A percentile compares a stretch with the other conserved stretches of the same genome.
Conservation (phyloP, 2,329 filamentous ascomycete genomes). For the Fonsecaea nubica region DNA sequence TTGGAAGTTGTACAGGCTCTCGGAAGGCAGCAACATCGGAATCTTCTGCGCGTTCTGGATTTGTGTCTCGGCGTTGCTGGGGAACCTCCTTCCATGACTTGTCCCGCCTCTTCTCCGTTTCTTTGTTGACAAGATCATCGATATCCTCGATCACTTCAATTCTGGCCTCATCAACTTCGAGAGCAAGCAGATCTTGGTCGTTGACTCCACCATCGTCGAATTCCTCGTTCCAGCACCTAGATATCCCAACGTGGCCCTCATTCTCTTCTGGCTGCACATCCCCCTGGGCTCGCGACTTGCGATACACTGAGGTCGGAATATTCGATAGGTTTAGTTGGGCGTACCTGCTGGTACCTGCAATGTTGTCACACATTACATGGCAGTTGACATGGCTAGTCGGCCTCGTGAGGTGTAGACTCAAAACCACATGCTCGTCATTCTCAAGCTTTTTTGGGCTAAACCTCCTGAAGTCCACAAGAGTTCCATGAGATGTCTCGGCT, state of each 20-base stretch:
- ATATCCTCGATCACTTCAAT: conserved; percentile 59
- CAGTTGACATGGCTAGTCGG: conserved; percentile 67
- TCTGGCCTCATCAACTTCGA: conserved; percentile 54
- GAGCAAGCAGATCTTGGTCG: conserved; percentile 60
- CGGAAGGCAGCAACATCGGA: conserved; percentile 23
- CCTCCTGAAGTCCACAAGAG: conserved; percentile 71
- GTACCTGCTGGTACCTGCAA: conserved; percentile 67
- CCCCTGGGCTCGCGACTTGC: conserved; percentile 37
- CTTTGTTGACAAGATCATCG: conserved; percentile 29
- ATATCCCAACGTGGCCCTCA: conserved; percentile 30
- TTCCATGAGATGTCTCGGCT: conserved; percentile 72
- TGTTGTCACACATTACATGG: conserved; percentile 82
- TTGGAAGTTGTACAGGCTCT: conserved; percentile 63
- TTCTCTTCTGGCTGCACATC: background rate
- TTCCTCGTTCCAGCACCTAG: conserved; percentile 49
- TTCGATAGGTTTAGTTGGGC: conserved; percentile 59
- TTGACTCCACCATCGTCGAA: conserved; percentile 62
- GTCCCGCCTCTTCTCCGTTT: conserved; percentile 27
- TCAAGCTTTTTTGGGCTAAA: conserved; percentile 69
- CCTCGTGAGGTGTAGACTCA: conserved; percentile 62
- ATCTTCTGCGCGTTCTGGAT: conserved; percentile 17
- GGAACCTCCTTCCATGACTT: conserved; percentile 37
- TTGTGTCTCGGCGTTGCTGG: background rate
- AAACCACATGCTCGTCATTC: conserved; percentile 66
- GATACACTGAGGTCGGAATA: conserved; percentile 56